Evolutionary conservation across 805 yeast species (phyloP).

Genomic region (Sungouiozyma ichnusensis): DNA sequence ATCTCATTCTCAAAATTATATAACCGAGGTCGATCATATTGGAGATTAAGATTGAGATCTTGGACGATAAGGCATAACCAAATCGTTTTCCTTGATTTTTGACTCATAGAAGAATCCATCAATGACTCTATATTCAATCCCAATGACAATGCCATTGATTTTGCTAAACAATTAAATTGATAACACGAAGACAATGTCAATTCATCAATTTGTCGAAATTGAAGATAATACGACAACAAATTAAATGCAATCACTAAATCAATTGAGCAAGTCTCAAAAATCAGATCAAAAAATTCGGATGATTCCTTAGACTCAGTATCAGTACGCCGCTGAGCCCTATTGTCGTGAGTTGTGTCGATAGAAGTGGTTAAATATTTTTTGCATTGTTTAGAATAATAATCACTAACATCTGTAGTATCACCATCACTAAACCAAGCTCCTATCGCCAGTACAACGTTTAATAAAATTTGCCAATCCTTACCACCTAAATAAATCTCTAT

Average conservation of each 20-base stretch:
- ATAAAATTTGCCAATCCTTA: conserved; percentile 40
- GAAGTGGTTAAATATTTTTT: conserved; percentile 31
- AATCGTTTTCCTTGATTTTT: conserved; percentile 41
- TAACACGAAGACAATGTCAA: conserved; percentile 29
- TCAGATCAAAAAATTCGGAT: background rate
- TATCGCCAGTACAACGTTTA: conserved; percentile 50
- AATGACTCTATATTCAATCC: conserved; percentile 32
- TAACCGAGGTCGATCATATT: conserved; percentile 7
- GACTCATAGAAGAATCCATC: conserved; percentile 5
- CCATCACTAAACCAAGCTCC: conserved; percentile 61
- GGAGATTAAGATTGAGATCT: conserved; percentile 51
- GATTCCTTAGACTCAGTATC: conserved; percentile 16
- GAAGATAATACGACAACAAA: conserved; percentile 49
- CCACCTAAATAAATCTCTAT: conserved; percentile 5
- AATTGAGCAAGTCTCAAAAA: conserved; percentile 51
- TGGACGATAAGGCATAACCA: conserved; percentile 63
- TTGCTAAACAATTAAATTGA: conserved; percentile 55
- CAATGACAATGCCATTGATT: conserved; percentile 55
- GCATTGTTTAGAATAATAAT: conserved; percentile 47
- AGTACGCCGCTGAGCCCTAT: background rate
- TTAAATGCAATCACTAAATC: conserved; percentile 44
- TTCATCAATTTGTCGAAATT: conserved; percentile 55
- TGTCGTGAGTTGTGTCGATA: conserved; percentile 3
- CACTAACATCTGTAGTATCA: conserved; percentile 39
- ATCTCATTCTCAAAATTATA: conserved; percentile 2